A percentile compares a stretch with the other conserved stretches of the same genome.
Conservation (phyloP, 768 basidiomycete species). For the Coprinopsis cinerea region DNA sequence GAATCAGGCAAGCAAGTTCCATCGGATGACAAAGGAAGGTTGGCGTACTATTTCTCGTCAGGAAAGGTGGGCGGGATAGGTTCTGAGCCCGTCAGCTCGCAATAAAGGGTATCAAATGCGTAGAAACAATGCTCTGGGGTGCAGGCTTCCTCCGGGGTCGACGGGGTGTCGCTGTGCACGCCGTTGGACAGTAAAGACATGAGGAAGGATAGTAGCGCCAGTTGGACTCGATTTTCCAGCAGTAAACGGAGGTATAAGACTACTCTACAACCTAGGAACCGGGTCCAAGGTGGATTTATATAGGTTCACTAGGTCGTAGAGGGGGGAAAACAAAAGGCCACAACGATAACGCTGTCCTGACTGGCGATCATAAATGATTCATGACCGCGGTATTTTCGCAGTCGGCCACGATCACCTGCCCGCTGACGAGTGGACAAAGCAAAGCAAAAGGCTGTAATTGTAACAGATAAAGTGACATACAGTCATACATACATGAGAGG, state of each 20-base stretch:
- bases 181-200: neutral
- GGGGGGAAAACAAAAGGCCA: no score
- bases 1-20: neutral
- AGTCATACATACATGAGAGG: slow-evolving; percentile 32
- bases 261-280: slow-evolving; percentile 34
- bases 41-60: slow-evolving; percentile 72
- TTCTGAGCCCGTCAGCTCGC: slow-evolving; percentile 53
- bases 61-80: slow-evolving; percentile 60
- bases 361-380: no score
- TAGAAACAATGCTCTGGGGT: slow-evolving; percentile 72
- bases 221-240: slow-evolving; percentile 23
- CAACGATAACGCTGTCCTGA: no score
- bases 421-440: neutral
- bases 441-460: neutral
- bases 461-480: slow-evolving; percentile 11
- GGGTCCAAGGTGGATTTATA: neutral
- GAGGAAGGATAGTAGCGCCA: neutral
- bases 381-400: no score
- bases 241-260: slow-evolving; percentile 49
- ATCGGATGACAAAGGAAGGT: neutral
- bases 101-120: slow-evolving; percentile 78
- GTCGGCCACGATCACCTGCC: neutral
- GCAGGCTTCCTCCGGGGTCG: slow-evolving; percentile 44
- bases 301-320: neutral
- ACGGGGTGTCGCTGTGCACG: neutral